Base-by-base conservation (phyloP, 768 basidiomycete genomes). In the Hygrophoropsis aurantiaca region DNA sequence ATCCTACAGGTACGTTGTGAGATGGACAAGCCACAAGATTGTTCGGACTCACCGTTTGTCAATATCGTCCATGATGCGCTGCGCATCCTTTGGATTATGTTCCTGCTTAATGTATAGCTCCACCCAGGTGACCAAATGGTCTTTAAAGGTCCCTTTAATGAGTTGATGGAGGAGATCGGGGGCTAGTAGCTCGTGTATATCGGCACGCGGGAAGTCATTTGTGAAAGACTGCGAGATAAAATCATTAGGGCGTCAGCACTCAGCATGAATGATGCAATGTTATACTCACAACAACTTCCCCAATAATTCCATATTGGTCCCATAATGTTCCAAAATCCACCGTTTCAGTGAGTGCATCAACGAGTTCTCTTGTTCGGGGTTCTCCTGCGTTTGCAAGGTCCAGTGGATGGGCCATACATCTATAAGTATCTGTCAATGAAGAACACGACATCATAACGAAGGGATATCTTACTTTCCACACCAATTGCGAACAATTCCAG, bases 401-500 rank as follows among this genome's bases (percentile, higher is more conserved):
- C 11, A 52, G 35, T 3, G 35, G 47, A 11, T 24, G 32, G 3
- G 64, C 56, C 9, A 47, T 60, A 43, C 67, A 66, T 32, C 64
- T 69, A 7, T 30, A 30, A 30, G n/a, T n/a, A n/a, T n/a, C n/a
- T 13, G 27, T 42, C 45, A 30, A 44, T 42, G 19, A 11, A 54
- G 4, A 38, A 40, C 15, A 48, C 47, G 40, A 54, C 47, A 24
- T 40, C 30, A 19, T 15, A 11, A 15, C n/a, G 49, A 41, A 16
- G 40, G 16, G 19, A 44, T 44, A 25, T 39, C 52, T 8, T 50
- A 72, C 71, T 53, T 54, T 11, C 64, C 46, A 51, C 72, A 73
- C 70, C 69, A 73, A 1, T 56, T 58, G 37, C 65, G 63, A 1
- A 72, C 60, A 33, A 69, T 53, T 24, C 67, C 59, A 2, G 65